Conservation (phyloP, 2,329 filamentous ascomycete species). For the Penicillium sp. region DNA sequence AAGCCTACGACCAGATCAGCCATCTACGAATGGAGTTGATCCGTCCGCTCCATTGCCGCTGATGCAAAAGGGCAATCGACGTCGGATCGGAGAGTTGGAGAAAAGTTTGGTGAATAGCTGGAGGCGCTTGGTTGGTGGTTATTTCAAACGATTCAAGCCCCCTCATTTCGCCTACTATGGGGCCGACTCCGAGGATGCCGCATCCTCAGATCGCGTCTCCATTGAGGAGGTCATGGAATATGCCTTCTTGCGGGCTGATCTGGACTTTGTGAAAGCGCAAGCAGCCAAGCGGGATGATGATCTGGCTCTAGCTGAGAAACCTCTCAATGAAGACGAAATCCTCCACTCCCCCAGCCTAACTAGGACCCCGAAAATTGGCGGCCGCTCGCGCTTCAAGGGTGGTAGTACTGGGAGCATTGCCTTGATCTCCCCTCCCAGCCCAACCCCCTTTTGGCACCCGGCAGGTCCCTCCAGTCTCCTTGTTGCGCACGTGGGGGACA, state of each 20-base stretch:
- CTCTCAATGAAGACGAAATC: constrained; percentile 82
- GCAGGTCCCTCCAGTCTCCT: constrained; percentile 78
- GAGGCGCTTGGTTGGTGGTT: constrained; percentile 83
- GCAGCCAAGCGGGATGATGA: constrained; percentile 77
- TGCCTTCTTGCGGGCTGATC: constrained; percentile 88
- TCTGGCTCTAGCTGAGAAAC: constrained; percentile 67
- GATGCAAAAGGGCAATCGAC: constrained; percentile 55
- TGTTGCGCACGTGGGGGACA: constrained; percentile 91
- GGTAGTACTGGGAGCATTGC: constrained; percentile 90
- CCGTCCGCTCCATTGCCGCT: constrained; percentile 44
- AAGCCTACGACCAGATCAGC: constrained; percentile 58
- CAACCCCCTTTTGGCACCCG: constrained; percentile 94
- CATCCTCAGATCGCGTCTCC: constrained; percentile 38
- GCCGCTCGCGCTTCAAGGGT: constrained; percentile 78
- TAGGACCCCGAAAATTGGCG: constrained; percentile 61
- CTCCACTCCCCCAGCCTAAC: constrained; percentile 63
- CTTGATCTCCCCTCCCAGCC: constrained; percentile 87
- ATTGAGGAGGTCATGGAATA: constrained; percentile 71
- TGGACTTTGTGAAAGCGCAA: constrained; percentile 91
- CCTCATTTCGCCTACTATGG: constrained; percentile 65
- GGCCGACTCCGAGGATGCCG: constrained; percentile 12
- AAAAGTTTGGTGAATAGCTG: constrained; percentile 72
- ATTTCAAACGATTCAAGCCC: constrained; percentile 88
- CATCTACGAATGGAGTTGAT: constrained; percentile 11
- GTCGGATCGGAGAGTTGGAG: constrained; percentile 68